phyloP scores from a whole-genome alignment of 148 eudicot genomes.

The Heliamphora exappendiculata region DNA sequence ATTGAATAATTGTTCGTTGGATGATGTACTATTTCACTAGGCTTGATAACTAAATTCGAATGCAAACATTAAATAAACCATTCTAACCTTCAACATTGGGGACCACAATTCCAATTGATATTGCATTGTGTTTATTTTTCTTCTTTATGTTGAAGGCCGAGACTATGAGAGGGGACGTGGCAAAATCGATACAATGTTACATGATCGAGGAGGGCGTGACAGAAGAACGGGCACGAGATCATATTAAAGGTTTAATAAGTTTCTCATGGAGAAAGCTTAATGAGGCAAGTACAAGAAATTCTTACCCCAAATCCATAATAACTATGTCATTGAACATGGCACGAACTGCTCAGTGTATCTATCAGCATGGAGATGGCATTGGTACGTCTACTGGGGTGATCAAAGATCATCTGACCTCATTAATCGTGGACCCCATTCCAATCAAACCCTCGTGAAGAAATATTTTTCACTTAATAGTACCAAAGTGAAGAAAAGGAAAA shows the following conservation, averaged over 20 bases:
- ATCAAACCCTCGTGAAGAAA: neutral
- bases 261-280: constrained; percentile 16
- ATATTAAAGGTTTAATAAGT: neutral
- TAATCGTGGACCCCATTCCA: constrained; percentile 11
- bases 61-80: neutral
- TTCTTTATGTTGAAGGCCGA: neutral
- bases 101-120: neutral
- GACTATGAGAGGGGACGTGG: constrained; percentile 18
- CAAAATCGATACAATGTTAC: constrained; percentile 14
- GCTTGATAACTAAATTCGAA: neutral
- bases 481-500: no score
- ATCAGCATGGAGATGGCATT: constrained; percentile 17
- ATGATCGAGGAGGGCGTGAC: neutral
- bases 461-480: neutral
- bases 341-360: constrained; percentile 11
- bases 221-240: constrained; percentile 13
- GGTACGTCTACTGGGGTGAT: constrained; percentile 9
- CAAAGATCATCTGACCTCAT: constrained; percentile 5
- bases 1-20: no score
- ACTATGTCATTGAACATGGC: constrained; percentile 18
- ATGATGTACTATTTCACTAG: neutral
- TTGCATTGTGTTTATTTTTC: neutral
- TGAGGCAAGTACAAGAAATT: neutral
- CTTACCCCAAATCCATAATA: neutral
- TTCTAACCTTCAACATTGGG: neutral